Evolutionary conservation across 176 grass and related monocot genomes (phyloP).

Genomic region (Aegilops tauschii): DNA sequence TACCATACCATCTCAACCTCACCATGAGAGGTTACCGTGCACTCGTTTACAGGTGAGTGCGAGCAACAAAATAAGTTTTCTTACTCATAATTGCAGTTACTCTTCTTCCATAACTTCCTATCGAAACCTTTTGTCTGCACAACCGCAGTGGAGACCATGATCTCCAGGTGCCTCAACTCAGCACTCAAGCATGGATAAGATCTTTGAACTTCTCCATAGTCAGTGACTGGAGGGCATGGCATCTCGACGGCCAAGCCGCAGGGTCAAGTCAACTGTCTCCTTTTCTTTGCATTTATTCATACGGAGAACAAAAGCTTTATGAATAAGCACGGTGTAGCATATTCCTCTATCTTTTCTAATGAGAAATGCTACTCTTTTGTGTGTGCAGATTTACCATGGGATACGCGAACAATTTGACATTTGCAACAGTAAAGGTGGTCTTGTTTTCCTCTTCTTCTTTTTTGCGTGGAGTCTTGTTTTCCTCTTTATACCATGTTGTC

Average conservation of each 20-base stretch:
- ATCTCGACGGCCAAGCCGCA: slow-evolving; percentile 45
- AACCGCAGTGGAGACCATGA: slow-evolving; percentile 47
- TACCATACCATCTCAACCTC: too few relatives aligned
- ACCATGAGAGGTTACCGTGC: too few relatives aligned
- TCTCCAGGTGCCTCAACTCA: slow-evolving; percentile 12
- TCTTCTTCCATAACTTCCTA: background rate
- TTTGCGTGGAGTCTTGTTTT: too few relatives aligned
- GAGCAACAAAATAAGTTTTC: too few relatives aligned
- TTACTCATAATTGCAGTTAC: background rate
- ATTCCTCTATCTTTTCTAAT: background rate
- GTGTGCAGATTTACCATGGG: slow-evolving; percentile 34
- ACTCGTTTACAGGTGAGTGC: too few relatives aligned
- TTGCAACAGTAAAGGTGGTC: slow-evolving; percentile 54
- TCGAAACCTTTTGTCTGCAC: background rate
- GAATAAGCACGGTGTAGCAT: background rate
- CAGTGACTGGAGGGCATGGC: slow-evolving; percentile 57
- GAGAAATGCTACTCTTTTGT: background rate
- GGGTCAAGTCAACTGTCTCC: slow-evolving; percentile 32
- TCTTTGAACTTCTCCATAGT: slow-evolving; percentile 49
- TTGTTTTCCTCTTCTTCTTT: background rate
- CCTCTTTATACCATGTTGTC: background rate
- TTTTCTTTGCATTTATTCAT: background rate
- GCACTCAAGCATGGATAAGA: slow-evolving; percentile 54
- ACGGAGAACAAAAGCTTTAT: background rate
- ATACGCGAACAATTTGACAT: slow-evolving; percentile 47